phyloP scores from a whole-genome alignment of 2,329 filamentous ascomycete species.

The Hymenoscyphus albidus region DNA sequence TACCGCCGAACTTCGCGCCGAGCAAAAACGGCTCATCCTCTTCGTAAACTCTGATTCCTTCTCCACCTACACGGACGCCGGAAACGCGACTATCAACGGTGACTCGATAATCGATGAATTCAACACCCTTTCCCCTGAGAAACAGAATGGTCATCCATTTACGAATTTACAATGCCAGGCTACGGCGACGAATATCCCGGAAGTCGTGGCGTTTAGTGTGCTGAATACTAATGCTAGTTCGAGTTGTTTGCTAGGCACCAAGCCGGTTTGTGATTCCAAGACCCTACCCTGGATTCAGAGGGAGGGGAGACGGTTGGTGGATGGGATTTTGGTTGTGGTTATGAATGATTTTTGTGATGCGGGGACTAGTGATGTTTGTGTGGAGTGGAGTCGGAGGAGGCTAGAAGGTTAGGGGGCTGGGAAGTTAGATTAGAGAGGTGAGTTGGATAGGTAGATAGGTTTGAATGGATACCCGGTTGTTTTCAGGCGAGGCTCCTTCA shows the following conservation, averaged over 20 bases:
- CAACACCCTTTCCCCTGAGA: slow-evolving; percentile 34
- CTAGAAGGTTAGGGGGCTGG: slow-evolving; percentile 11
- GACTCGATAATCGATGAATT: slow-evolving; percentile 39
- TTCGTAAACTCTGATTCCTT: slow-evolving; percentile 39
- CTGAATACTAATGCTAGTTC: slow-evolving; percentile 43
- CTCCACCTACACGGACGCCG: slow-evolving; percentile 41
- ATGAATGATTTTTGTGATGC: slow-evolving; percentile 52
- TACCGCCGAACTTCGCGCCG: slow-evolving; percentile 36
- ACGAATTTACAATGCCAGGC: slow-evolving; percentile 48
- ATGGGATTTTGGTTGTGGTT: slow-evolving; percentile 42
- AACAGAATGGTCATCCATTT: slow-evolving; percentile 37
- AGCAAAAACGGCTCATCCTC: slow-evolving; percentile 38
- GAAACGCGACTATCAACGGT: slow-evolving; percentile 41
- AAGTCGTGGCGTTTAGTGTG: slow-evolving; percentile 45
- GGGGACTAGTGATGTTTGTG: slow-evolving; percentile 44
- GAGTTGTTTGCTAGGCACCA: slow-evolving; percentile 46
- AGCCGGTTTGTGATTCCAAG: slow-evolving; percentile 45
- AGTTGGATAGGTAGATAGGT: too few relatives aligned
- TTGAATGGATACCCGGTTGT: background rate
- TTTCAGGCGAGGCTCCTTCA: background rate
- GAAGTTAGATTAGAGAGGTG: background rate
- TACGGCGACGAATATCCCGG: slow-evolving; percentile 46
- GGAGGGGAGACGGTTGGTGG: slow-evolving; percentile 39
- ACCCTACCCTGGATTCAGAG: slow-evolving; percentile 45
- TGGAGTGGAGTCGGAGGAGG: slow-evolving; percentile 33